These are phyloP conservation scores for Serendipita sp. DNA, from an alignment of 768 basidiomycete species.

Conservation along the genomic window DNA sequence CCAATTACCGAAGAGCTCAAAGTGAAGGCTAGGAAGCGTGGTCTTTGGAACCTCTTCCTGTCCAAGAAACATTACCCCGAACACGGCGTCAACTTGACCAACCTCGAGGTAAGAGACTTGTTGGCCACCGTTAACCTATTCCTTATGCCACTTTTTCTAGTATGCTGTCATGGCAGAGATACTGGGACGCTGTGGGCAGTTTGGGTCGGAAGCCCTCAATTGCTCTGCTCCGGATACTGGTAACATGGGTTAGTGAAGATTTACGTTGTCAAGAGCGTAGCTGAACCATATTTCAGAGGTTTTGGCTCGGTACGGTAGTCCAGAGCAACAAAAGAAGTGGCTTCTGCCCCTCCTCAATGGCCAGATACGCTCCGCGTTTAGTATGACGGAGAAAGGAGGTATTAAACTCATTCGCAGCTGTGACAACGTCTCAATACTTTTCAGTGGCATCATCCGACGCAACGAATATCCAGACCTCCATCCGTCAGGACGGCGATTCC, in stretches of 20 bases:
- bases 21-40: slow-evolving; percentile 67
- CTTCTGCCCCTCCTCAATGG: slow-evolving; percentile 76
- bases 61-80: slow-evolving; percentile 88
- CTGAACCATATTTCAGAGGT: slow-evolving; percentile 49
- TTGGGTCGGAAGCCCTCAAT: slow-evolving; percentile 79
- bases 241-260: slow-evolving; percentile 65
- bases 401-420: slow-evolving; percentile 13
- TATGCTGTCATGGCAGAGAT: slow-evolving; percentile 98
- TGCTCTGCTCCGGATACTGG: slow-evolving; percentile 96
- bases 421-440: neutral
- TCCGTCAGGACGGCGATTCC: slow-evolving; percentile 66
- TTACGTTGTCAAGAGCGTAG: neutral
- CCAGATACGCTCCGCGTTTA: slow-evolving; percentile 84
- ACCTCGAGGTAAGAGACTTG: slow-evolving; percentile 57
- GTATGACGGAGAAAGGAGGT: slow-evolving; percentile 96
- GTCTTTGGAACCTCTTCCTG: slow-evolving; percentile 95
- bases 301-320: slow-evolving; percentile 82
- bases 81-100: slow-evolving; percentile 76
- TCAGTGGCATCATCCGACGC: slow-evolving; percentile 89
- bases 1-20: slow-evolving; percentile 76
- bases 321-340: slow-evolving; percentile 85
- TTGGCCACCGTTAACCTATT: neutral
- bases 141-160: slow-evolving; percentile 24
- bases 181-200: slow-evolving; percentile 65
- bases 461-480: slow-evolving; percentile 82